Evolutionary conservation across 2,329 filamentous ascomycete genomes (phyloP).

Genomic region (Calonectria pteridis): DNA sequence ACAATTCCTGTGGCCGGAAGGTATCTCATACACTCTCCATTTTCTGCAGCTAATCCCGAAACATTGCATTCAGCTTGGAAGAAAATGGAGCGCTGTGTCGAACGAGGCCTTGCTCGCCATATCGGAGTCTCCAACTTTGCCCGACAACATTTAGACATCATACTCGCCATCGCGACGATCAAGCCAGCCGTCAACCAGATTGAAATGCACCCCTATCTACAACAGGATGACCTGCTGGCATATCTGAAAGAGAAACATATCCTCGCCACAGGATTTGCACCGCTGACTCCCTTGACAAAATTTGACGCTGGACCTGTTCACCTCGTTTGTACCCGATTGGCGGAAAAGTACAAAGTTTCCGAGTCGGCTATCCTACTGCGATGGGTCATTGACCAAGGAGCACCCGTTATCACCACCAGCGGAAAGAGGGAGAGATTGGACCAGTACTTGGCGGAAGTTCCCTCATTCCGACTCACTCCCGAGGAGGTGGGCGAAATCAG

Average conservation of each 20-base stretch:
- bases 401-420: constrained; percentile 15
- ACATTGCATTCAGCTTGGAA: constrained; percentile 4
- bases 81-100: constrained; percentile 11
- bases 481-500: constrained; percentile 6
- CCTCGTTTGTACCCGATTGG: not conserved
- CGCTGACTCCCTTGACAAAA: constrained; percentile 15
- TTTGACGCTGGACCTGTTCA: not conserved
- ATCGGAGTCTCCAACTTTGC: constrained; percentile 34
- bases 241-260: constrained; percentile 22
- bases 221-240: constrained; percentile 13
- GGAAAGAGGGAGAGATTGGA: not conserved
- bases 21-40: not conserved
- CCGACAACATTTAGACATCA: constrained; percentile 18
- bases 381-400: constrained; percentile 20
- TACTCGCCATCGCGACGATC: constrained; percentile 22
- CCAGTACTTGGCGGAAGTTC: not conserved
- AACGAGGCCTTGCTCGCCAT: not conserved
- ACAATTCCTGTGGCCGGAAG: not conserved
- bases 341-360: constrained; percentile 17
- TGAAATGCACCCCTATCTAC: constrained; percentile 34
- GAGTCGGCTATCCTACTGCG: constrained; percentile 14
- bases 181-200: constrained; percentile 30
- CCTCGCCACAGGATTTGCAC: constrained; percentile 17
- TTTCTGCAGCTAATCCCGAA: not conserved
- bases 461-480: not conserved